Conservation (phyloP, 164 flowering plant species). For the Dillenia suffruticosa region DNA sequence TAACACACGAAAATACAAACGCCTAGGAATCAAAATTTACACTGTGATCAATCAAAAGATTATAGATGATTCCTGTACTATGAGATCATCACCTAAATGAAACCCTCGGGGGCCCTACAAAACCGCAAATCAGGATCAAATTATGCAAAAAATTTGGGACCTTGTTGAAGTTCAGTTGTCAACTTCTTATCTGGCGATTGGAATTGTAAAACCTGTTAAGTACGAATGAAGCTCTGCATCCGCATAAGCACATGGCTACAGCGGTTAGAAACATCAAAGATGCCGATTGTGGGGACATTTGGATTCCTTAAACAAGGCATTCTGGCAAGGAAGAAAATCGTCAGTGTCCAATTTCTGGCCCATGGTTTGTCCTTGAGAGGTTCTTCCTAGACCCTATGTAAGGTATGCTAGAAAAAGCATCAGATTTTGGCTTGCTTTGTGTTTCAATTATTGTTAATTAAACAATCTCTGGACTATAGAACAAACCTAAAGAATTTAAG, state of each 20-base stretch:
- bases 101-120: too few relatives aligned
- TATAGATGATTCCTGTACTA: not conserved
- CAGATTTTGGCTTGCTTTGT: too few relatives aligned
- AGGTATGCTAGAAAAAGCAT: too few relatives aligned
- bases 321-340: not conserved
- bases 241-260: not conserved
- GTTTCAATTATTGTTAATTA: too few relatives aligned
- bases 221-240: not conserved
- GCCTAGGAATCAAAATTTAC: too few relatives aligned
- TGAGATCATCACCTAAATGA: not conserved
- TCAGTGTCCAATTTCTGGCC: too few relatives aligned
- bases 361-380: too few relatives aligned
- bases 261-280: not conserved
- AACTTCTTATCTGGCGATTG: not conserved
- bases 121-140: too few relatives aligned
- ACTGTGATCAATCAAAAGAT: not conserved
- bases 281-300: not conserved
- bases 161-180: not conserved
- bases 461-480: too few relatives aligned
- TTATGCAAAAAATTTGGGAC: not conserved
- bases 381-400: too few relatives aligned
- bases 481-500: too few relatives aligned
- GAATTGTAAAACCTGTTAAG: not conserved
- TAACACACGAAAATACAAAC: too few relatives aligned
- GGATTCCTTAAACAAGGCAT: not conserved